Conservation (phyloP, 176 grass and related monocot species). For the Rhynchospora tenuis region DNA sequence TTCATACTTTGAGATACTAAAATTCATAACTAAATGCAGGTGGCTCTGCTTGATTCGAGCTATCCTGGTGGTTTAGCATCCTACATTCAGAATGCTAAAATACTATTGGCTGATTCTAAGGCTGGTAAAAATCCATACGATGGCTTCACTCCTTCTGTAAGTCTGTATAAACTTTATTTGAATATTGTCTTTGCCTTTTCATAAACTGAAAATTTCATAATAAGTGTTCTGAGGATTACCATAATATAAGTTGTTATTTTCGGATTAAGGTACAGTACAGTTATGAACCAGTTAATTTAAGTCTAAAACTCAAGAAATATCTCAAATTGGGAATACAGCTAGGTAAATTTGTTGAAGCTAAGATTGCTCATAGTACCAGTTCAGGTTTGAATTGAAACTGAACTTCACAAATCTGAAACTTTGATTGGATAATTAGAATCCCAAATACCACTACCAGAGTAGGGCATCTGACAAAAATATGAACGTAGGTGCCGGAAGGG, state of each 20-base stretch:
- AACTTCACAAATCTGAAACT: neutral
- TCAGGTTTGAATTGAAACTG: neutral
- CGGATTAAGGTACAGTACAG: neutral
- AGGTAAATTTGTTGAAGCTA: neutral
- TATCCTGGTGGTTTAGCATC: slow-evolving; percentile 73
- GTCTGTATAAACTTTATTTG: slow-evolving; percentile 20
- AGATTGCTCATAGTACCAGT: neutral
- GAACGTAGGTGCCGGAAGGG: slow-evolving; percentile 73
- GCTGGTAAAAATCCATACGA: slow-evolving; percentile 86
- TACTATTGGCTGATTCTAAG: slow-evolving; percentile 84
- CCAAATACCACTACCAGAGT: neutral
- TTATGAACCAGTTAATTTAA: neutral
- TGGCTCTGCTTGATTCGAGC: slow-evolving; percentile 64
- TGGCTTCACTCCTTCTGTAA: slow-evolving; percentile 85
- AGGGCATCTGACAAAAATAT: neutral
- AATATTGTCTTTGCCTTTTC: neutral
- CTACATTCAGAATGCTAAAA: slow-evolving; percentile 85
- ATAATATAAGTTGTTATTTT: neutral
- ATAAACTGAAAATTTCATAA: slow-evolving; percentile 4
- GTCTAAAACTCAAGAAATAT: neutral
- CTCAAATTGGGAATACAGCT: neutral
- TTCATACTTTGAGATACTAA: neutral
- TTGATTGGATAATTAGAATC: neutral
- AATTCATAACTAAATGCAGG: slow-evolving; percentile 30
- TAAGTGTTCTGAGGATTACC: neutral